Percentiles rank a stretch among this genome's conserved stretches.
phyloP scores from a whole-genome alignment of 2,329 filamentous ascomycete species.

The Talaromyces sp. region DNA sequence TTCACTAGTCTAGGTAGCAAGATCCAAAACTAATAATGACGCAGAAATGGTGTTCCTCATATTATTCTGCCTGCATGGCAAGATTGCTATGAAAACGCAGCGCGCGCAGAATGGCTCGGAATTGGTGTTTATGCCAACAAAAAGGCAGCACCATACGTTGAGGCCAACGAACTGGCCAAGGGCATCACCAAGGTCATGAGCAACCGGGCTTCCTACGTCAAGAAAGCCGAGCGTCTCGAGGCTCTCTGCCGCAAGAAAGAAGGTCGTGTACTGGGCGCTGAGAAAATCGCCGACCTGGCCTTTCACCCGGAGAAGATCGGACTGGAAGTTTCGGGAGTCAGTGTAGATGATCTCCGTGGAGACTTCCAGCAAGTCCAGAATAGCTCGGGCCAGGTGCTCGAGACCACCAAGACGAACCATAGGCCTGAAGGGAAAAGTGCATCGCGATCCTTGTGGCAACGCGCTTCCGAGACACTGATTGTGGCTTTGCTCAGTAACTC shows the following conservation, averaged over 20 bases:
- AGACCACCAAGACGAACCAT: background rate
- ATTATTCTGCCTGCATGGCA: slow-evolving; percentile 42
- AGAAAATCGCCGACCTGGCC: slow-evolving; percentile 18
- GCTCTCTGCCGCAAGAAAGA: slow-evolving; percentile 17
- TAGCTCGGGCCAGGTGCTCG: slow-evolving; percentile 9
- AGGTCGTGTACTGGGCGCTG: slow-evolving; percentile 15
- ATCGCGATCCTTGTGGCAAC: background rate
- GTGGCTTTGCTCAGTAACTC: slow-evolving; percentile 15
- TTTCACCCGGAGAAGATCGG: slow-evolving; percentile 15
- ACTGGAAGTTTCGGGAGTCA: slow-evolving; percentile 15
- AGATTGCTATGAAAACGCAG: slow-evolving; percentile 41
- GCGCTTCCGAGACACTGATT: slow-evolving; percentile 12
- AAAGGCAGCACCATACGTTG: slow-evolving; percentile 22
- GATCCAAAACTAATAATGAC: background rate
- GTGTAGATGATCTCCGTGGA: slow-evolving; percentile 6
- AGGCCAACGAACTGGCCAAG: slow-evolving; percentile 19
- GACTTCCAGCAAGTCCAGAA: slow-evolving; percentile 14
- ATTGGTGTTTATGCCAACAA: slow-evolving; percentile 38
- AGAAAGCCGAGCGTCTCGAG: slow-evolving; percentile 13
- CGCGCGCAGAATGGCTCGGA: slow-evolving; percentile 35
- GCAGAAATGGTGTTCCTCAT: slow-evolving; percentile 39
- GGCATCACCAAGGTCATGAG: slow-evolving; percentile 21
- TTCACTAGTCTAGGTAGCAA: background rate
- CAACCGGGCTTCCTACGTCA: slow-evolving; percentile 16
- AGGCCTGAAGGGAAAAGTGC: slow-evolving; percentile 2